phyloP scores from a whole-genome alignment of 2,329 filamentous ascomycete species.

The Ustilaginoidea virens region DNA sequence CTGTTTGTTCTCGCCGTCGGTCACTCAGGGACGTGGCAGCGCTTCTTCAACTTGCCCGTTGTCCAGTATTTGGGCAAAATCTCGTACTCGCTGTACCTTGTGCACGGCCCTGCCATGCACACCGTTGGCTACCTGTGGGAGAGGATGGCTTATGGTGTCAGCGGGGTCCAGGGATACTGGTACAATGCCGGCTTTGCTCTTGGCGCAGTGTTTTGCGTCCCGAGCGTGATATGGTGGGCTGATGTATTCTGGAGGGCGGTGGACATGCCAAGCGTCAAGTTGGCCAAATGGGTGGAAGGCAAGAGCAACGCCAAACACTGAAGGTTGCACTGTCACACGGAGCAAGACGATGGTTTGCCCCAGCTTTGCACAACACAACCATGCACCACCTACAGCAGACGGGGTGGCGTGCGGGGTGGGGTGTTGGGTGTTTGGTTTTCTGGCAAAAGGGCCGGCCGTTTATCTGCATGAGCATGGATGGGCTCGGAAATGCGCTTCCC shows the following conservation, averaged over 20 bases:
- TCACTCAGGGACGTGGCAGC: constrained; percentile 29
- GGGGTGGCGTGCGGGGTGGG: too few species aligned
- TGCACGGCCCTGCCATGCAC: constrained; percentile 42
- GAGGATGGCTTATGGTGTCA: constrained; percentile 29
- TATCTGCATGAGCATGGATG: too few species aligned
- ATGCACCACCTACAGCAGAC: too few species aligned
- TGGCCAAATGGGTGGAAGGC: constrained; percentile 39
- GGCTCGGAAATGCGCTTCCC: too few species aligned
- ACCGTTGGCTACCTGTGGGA: constrained; percentile 36
- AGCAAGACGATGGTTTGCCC: too few species aligned
- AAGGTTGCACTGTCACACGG: too few species aligned
- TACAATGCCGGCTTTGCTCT: constrained; percentile 33
- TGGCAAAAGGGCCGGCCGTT: too few species aligned
- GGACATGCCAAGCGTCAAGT: constrained; percentile 38
- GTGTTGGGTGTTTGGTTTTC: too few species aligned
- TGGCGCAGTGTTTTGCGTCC: constrained; percentile 30
- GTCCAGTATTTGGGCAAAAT: constrained; percentile 45
- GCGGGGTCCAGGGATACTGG: constrained; percentile 27
- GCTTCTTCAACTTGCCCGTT: constrained; percentile 30
- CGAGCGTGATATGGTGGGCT: constrained; percentile 35
- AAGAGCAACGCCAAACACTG: constrained; percentile 19
- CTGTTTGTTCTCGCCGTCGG: constrained; percentile 35
- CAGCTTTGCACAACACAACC: too few species aligned
- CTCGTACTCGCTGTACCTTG: constrained; percentile 45
- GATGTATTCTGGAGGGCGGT: constrained; percentile 41